Evolutionary conservation across 768 basidiomycete species (phyloP).

Genomic region (Hortiboletus flavorubellus): DNA sequence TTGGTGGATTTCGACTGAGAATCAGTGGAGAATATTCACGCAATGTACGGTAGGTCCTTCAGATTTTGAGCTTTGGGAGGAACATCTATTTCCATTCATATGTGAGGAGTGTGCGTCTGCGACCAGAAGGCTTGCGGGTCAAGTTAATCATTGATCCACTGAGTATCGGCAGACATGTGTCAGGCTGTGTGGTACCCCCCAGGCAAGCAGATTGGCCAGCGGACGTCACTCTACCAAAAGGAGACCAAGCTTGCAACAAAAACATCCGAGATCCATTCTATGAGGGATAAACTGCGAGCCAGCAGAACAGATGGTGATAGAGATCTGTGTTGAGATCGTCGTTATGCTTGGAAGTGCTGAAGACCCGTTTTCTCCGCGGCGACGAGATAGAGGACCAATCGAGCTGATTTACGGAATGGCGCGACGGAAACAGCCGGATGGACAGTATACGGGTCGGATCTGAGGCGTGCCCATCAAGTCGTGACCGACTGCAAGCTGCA

Average conservation of each 20-base stretch:
- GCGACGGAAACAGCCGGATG: background rate
- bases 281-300: background rate
- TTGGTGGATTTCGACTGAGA: constrained; percentile 21
- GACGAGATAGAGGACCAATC: too few relatives aligned
- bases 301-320: background rate
- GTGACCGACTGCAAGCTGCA: background rate
- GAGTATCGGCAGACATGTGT: background rate
- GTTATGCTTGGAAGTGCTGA: background rate
- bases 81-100: background rate
- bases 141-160: too few relatives aligned
- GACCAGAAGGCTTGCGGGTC: background rate
- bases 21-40: background rate
- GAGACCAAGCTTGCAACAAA: constrained; percentile 5
- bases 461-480: background rate
- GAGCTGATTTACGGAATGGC: too few relatives aligned
- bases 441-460: too few relatives aligned
- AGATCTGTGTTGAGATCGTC: constrained; percentile 10
- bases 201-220: background rate
- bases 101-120: background rate
- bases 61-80: background rate
- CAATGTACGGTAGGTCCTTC: background rate
- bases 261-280: constrained; percentile 13
- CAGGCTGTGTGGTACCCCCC: background rate
- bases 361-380: background rate
- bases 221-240: background rate